Conservation (phyloP, 73 alveolate genomes). For the Symbiodinium natans region DNA sequence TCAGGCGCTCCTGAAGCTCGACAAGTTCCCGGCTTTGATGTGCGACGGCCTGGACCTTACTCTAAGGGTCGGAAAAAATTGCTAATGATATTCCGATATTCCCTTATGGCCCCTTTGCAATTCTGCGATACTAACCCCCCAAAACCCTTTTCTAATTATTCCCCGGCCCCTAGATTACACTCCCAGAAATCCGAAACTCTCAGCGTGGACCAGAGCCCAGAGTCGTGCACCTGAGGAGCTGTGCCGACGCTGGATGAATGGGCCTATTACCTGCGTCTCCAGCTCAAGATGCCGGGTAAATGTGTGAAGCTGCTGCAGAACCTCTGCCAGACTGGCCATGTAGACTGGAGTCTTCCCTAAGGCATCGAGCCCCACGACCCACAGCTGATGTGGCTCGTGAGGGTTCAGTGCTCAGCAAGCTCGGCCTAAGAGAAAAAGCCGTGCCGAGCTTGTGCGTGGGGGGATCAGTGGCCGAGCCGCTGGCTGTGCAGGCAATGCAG, state of each 20-base stretch:
- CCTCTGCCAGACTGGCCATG: not conserved
- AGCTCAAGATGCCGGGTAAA: not conserved
- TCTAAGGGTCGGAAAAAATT: not conserved
- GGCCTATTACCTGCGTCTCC: slow-evolving; percentile 67
- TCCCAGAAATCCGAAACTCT: no score
- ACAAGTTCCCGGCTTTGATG: slow-evolving; percentile 78
- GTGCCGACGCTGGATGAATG: slow-evolving; percentile 79
- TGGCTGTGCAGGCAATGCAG: slow-evolving; percentile 17
- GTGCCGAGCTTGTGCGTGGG: no score
- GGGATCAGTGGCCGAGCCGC: no score
- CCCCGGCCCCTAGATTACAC: no score
- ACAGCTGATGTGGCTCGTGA: slow-evolving; percentile 70
- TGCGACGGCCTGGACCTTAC: slow-evolving; percentile 48
- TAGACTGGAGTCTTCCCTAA: not conserved
- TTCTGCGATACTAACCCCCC: no score
- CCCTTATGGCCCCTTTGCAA: no score
- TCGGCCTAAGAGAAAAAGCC: not conserved
- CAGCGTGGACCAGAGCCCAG: no score
- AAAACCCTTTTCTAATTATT: no score
- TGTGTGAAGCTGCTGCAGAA: not conserved
- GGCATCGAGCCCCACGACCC: slow-evolving; percentile 51
- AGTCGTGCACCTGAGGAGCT: not conserved
- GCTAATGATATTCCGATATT: no score
- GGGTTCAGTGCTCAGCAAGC: not conserved
- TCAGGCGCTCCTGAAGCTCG: slow-evolving; percentile 83